Base-by-base conservation (phyloP, 768 basidiomycete species). In the Collybia nuda region DNA sequence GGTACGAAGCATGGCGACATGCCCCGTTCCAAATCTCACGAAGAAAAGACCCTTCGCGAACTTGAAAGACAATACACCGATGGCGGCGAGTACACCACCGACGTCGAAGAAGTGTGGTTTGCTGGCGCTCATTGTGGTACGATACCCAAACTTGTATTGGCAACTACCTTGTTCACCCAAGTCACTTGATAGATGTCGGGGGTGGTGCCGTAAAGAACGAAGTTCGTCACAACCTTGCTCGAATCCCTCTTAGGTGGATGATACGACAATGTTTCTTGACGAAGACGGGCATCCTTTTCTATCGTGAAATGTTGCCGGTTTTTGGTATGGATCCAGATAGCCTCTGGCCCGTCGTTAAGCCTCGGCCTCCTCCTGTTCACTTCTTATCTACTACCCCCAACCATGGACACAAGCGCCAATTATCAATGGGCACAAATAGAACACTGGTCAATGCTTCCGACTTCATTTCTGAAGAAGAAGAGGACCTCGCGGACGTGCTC, bases 71-170 rank as follows among this genome's bases (percentile, higher is more conserved):
- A 68, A 18, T 79, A 73, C 45, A 64, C 72, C 5, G 54, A 67
- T 18, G 61, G 55, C 15, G 62, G 66, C 3, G 64, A 67, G 19
- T 57, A 62, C 15, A 39, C 62, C 44, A 90, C 88, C 0, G 69
- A 90, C 51, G 80, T 88, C 3, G 74, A 80, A 41, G 88, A 92
- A 57, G 90, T 92, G 1, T 91, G 90, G 89, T 92, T 91, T 57
- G 65, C 87, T 3, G 89, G 89, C 0, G 81, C 77, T 56, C 88
- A 90, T 55, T 80, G 79, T 40, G 87, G 88, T 87, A 56, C 23
- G 76, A 67, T 18, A 5, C 39, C 42, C 40, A 22, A 15, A 18
- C 2, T 7, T 22, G 35, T 26, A 14, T 21, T 37, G 14, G 17
- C 26, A 14, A 15, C 37, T 6, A 15, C 5, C n/a, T 42, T 48